Percentiles rank a stretch among this genome's conserved stretches.
These are phyloP conservation scores for Maudiozyma humilis DNA, from an alignment of 1,139 yeast species.

Conservation along the genomic window DNA sequence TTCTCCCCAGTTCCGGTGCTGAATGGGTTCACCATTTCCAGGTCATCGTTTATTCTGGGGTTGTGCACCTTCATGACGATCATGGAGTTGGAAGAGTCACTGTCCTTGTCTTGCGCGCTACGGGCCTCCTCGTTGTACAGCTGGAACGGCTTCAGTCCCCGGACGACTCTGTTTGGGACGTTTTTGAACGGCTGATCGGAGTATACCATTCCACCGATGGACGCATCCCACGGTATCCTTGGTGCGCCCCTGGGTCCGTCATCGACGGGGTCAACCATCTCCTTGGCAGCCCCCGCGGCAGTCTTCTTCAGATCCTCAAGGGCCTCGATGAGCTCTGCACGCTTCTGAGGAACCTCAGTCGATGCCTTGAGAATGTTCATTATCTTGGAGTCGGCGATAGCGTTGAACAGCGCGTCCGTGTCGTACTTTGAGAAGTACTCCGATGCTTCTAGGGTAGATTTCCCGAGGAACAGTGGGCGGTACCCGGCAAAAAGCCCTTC, in stretches of 20 bases:
- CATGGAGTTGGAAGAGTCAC: conserved; percentile 6
- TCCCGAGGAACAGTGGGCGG: conserved; percentile 31
- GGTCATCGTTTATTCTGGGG: conserved; percentile 23
- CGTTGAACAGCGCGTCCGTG: background rate
- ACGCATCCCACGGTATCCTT: conserved; percentile 32
- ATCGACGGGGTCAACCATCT: too few relatives aligned
- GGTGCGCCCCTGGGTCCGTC: conserved; percentile 14
- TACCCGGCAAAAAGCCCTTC: conserved; percentile 33
- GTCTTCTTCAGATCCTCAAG: background rate
- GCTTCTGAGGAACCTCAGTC: background rate
- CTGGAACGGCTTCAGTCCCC: conserved; percentile 24
- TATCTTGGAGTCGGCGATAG: background rate
- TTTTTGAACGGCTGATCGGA: conserved; percentile 27
- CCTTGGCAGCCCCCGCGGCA: background rate
- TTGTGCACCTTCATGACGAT: conserved; percentile 26
- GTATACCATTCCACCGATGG: conserved; percentile 30
- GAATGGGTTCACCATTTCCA: conserved; percentile 21
- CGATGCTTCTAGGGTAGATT: conserved; percentile 20
- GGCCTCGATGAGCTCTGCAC: background rate
- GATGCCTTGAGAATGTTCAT: background rate
- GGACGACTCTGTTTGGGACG: conserved; percentile 26
- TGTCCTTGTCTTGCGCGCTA: conserved; percentile 6
- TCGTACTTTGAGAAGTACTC: conserved; percentile 5
- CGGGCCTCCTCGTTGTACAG: conserved; percentile 2
- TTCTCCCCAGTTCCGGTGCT: conserved; percentile 5